Evolutionary conservation across 768 basidiomycete species (phyloP), one percentile per base, ranked within the genome.

Genomic region (Amanita fuliginea): DNA sequence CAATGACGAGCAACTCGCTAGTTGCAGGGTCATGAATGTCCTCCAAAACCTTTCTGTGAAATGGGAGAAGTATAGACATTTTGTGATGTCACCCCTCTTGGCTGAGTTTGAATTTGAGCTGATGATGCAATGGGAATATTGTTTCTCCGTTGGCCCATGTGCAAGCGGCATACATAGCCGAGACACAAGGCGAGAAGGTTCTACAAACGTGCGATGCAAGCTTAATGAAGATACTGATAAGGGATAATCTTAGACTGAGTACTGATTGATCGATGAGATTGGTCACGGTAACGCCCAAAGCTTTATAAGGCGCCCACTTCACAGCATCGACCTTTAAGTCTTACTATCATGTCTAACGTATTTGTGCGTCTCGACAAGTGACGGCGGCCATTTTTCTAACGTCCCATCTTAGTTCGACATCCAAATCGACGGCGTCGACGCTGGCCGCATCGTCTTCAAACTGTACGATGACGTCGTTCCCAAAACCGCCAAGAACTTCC

Each of bases 401-500:
- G 5, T 30, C 7, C 22, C 32, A 8, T 43, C 9, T 43, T 36
- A 86, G 86, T 89, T 89, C 59, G 81, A 87, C 55, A 76, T 88
- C 61, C 43, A 62, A 18, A 73, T 85, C 60, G 60, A 63, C 62
- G 56, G 46, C 51, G 5, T 62, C 37, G 47, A 61, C 0, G 42
- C 64, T 1, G 82, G 81, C 6, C 77, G 79, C 42, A 78, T 96
- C 62, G 70, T 77, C 51, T 93, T 97, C 81, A 83, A 82, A 71
- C 80, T 98, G 22, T 93, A 71, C 64, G 90, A 94, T 69, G 72
- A 79, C 4, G 74, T 77, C 43, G 83, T 86, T 11, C 88, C 88
- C 43, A 77, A 68, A 58, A 91, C 87, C 1, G 69, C 86, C 7
- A 67, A 54, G 28, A 93, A 97, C 73, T 97, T 97, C 76, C 84